Evolutionary conservation across 1,284 basidiomycete species (phyloP).

Genomic region (Peniophora sp.): DNA sequence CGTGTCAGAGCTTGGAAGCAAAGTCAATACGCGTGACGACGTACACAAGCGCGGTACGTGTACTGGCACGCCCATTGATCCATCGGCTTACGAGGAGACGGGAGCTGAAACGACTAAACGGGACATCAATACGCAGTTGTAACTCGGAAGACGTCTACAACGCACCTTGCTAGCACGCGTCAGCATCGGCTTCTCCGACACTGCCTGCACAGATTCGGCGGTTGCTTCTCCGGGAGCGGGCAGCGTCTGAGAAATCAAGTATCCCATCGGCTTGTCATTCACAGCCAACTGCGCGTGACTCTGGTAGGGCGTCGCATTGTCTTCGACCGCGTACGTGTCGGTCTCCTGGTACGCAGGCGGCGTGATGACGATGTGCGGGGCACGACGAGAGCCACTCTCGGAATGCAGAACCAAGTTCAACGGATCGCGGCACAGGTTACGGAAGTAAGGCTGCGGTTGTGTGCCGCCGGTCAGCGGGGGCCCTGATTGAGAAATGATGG

Average conservation of each 20-base stretch:
- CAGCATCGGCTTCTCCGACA: too few relatives aligned
- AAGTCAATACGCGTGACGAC: not conserved
- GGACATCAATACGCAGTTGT: not conserved
- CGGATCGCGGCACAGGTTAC: slow-evolving; percentile 13
- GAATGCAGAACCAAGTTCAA: slow-evolving; percentile 22
- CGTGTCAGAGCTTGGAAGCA: not conserved
- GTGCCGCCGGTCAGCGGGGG: too few relatives aligned
- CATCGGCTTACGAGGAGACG: not conserved
- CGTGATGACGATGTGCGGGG: slow-evolving; percentile 44
- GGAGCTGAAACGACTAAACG: not conserved
- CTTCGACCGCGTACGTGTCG: slow-evolving; percentile 23
- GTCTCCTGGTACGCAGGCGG: slow-evolving; percentile 29
- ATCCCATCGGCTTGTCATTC: too few relatives aligned
- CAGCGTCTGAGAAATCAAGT: too few relatives aligned
- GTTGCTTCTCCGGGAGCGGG: too few relatives aligned
- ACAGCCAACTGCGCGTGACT: too few relatives aligned
- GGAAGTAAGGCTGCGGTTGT: not conserved
- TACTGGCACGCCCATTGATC: not conserved
- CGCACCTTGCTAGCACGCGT: too few relatives aligned
- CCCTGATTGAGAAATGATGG: too few relatives aligned
- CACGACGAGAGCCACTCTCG: slow-evolving; percentile 11
- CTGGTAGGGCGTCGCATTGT: slow-evolving; percentile 18
- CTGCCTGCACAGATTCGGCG: too few relatives aligned
- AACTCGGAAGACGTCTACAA: too few relatives aligned
- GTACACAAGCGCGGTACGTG: slow-evolving; percentile 1